Percentiles rank a stretch among this genome's conserved stretches.
These are phyloP conservation scores for Chaetoceros tenuissimus DNA, from an alignment of 108 stramenopile species.

Conservation along the genomic window DNA sequence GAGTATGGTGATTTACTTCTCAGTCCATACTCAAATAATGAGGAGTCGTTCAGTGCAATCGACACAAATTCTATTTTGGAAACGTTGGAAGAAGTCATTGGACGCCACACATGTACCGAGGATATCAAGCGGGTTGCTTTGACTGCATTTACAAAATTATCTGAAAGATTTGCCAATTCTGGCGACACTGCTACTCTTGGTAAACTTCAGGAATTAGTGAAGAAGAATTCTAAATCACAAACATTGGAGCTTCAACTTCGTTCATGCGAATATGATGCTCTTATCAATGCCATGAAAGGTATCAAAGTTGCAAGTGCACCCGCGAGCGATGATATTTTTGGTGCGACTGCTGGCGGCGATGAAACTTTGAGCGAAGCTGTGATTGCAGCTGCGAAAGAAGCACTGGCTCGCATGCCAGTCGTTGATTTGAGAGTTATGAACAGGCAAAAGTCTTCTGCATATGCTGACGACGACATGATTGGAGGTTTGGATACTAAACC, in stretches of 20 bases:
- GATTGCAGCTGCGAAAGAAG: constrained; percentile 70
- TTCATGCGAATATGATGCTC: constrained; percentile 86
- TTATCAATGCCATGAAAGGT: constrained; percentile 74
- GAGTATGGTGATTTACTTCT: constrained; percentile 78
- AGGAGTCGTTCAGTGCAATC: constrained; percentile 54
- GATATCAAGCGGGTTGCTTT: constrained; percentile 72
- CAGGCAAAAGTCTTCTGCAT: constrained; percentile 41
- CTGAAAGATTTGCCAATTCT: constrained; percentile 65
- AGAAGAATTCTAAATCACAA: constrained; percentile 66
- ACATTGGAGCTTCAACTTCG: constrained; percentile 91
- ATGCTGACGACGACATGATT: constrained; percentile 20
- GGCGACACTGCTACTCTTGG: constrained; percentile 53
- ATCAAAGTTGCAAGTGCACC: constrained; percentile 19
- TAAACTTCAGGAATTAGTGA: constrained; percentile 44
- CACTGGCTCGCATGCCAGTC: constrained; percentile 91
- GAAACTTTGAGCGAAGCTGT: constrained; percentile 41
- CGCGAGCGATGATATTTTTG: constrained; percentile 61
- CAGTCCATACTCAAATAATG: constrained; percentile 39
- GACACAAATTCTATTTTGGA: constrained; percentile 52
- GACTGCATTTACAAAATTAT: constrained; percentile 86
- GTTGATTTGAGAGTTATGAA: constrained; percentile 81
- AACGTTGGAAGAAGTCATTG: constrained; percentile 60
- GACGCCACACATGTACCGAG: constrained; percentile 59
- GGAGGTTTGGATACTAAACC: constrained; percentile 10
- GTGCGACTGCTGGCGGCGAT: constrained; percentile 25